Conservation (phyloP, 2,329 filamentous ascomycete species). For the Aspergillus hortae region DNA sequence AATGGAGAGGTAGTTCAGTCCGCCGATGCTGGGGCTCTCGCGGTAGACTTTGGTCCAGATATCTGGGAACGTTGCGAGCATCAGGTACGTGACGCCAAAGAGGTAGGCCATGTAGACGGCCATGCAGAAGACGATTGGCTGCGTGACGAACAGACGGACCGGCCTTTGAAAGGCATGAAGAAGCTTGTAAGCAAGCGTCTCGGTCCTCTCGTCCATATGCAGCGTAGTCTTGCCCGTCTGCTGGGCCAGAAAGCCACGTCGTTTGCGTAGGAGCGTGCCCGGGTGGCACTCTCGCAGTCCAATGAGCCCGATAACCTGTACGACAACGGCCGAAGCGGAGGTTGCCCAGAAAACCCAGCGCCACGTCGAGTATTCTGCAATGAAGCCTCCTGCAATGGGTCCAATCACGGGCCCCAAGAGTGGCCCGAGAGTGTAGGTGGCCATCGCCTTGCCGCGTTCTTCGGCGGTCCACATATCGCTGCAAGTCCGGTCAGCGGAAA, state of each 20-base stretch:
- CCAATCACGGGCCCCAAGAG: constrained; percentile 63
- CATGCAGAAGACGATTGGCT: constrained; percentile 57
- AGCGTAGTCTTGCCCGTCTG: constrained; percentile 33
- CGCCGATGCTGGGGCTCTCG: constrained; percentile 54
- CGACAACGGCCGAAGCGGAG: constrained; percentile 56
- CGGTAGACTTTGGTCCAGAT: constrained; percentile 56
- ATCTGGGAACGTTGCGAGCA: constrained; percentile 46
- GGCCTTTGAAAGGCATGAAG: constrained; percentile 50
- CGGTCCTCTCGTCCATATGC: constrained; percentile 28
- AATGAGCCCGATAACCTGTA: constrained; percentile 60
- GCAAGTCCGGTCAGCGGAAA: constrained; percentile 27
- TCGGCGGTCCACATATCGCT: constrained; percentile 60
- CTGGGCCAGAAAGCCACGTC: constrained; percentile 47
- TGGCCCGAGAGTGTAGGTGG: constrained; percentile 60
- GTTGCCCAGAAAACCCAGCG: constrained; percentile 70
- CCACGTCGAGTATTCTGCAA: constrained; percentile 62
- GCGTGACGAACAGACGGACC: constrained; percentile 52
- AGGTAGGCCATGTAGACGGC: constrained; percentile 55
- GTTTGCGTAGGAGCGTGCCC: constrained; percentile 56
- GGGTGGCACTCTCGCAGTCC: constrained; percentile 63
- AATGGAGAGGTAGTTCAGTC: constrained; percentile 61
- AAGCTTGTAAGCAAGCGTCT: not conserved
- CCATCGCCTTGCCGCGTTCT: constrained; percentile 60
- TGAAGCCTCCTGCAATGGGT: constrained; percentile 63
- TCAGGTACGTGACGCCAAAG: constrained; percentile 46